Percentiles rank a stretch among this genome's conserved stretches.
Conservation (phyloP, 148 eudicot genomes). For the Persicaria tinctoria region DNA sequence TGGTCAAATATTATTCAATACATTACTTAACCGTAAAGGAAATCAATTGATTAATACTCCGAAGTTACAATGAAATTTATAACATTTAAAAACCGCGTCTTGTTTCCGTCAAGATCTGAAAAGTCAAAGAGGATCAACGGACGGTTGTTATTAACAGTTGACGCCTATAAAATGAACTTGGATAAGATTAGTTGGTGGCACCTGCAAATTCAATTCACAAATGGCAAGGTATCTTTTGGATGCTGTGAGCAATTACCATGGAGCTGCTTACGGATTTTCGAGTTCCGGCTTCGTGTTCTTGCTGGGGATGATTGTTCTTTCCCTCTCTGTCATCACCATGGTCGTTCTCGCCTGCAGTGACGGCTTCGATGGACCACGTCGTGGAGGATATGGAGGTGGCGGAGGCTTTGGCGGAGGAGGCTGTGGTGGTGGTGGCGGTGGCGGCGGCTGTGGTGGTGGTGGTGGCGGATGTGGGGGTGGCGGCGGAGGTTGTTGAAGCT, state of each 20-base stretch:
- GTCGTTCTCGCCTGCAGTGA: neutral
- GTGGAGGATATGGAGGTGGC: neutral
- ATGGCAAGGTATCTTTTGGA: neutral
- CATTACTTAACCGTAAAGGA: too few relatives aligned
- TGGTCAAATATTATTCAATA: too few relatives aligned
- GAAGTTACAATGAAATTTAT: too few relatives aligned
- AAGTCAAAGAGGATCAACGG: too few relatives aligned
- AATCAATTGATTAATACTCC: too few relatives aligned
- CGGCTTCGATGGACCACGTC: neutral
- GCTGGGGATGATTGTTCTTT: neutral
- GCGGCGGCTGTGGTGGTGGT: neutral
- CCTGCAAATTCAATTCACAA: too few relatives aligned
- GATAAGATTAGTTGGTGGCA: too few relatives aligned
- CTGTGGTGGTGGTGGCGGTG: neutral
- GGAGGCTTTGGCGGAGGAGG: neutral
- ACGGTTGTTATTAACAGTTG: too few relatives aligned
- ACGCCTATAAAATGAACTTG: too few relatives aligned
- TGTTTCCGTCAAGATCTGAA: too few relatives aligned
- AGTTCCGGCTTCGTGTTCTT: neutral
- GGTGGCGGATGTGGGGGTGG: neutral
- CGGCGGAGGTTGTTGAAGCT: too few relatives aligned
- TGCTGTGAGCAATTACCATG: neutral
- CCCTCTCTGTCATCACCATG: neutral
- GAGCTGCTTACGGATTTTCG: neutral
- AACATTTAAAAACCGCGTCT: too few relatives aligned